A percentile compares a stretch with the other conserved stretches of the same genome.
Conservation (phyloP, 352 stramenopile genomes). For the Phytophthora lateralis region DNA sequence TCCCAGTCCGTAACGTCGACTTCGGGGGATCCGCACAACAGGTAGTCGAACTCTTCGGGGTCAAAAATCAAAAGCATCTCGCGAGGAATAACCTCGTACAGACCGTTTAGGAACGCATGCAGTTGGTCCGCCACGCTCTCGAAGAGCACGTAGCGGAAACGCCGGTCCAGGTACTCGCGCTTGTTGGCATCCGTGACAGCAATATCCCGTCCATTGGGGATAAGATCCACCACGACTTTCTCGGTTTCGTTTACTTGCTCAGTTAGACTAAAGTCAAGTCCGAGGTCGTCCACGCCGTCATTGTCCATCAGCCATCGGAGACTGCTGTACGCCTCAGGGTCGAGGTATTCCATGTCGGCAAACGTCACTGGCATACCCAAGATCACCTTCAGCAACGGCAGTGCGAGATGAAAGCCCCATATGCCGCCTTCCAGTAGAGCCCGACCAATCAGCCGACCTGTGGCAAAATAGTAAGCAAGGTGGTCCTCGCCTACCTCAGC, state of each 20-base stretch:
- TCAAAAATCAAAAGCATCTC: conserved; percentile 96
- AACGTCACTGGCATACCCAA: conserved; percentile 94
- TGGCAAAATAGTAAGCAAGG: conserved; percentile 63
- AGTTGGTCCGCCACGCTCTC: conserved; percentile 63
- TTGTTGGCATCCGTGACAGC: conserved; percentile 96
- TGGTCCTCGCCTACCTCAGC: conserved; percentile 63
- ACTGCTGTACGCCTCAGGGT: conserved; percentile 59
- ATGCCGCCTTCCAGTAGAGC: conserved; percentile 89
- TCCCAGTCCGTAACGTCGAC: conserved; percentile 98
- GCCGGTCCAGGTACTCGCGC: conserved; percentile 91
- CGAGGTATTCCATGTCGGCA: conserved; percentile 88
- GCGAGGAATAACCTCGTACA: conserved; percentile 96
- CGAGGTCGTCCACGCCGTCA: conserved; percentile 55
- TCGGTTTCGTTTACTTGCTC: conserved; percentile 36
- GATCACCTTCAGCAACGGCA: conserved; percentile 98
- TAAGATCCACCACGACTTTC: conserved; percentile 52
- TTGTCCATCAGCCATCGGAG: conserved; percentile 62
- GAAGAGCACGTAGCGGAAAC: conserved; percentile 66
- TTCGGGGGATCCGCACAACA: conserved; percentile 96
- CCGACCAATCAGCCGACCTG: conserved; percentile 64
- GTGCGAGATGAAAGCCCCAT: conserved; percentile 92
- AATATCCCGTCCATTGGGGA: conserved; percentile 60
- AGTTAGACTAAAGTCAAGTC: conserved; percentile 65
- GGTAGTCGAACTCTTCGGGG: conserved; percentile 96
- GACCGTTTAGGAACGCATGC: conserved; percentile 86